Evolutionary conservation across 2,329 filamentous ascomycete species (phyloP), one percentile per base, ranked within the genome.

Genomic region (Ophiostoma montium): DNA sequence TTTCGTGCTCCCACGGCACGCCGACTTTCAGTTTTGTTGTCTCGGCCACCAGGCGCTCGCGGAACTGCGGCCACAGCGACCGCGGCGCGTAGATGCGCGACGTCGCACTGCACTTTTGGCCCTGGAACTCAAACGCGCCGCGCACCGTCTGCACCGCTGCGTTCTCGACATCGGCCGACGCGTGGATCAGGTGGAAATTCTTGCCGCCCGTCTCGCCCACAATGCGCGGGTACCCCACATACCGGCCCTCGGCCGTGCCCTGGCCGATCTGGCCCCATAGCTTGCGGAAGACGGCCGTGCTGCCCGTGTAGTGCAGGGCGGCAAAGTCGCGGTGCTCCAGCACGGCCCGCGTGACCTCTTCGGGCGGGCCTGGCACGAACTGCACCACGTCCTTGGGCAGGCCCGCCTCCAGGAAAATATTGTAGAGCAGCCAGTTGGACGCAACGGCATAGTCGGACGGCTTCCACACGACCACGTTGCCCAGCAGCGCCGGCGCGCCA

Each of bases 381-480:
- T 95, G 90, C 56, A 96, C 87, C 47, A 95, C 90, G 57, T 90
- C 80, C 59, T 79, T 78, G 35, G 90, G 90, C 47, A 96, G 77
- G 36, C 90, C 90, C 27, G 90, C 88, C 69, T 96, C 90, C 23
- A 92, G 70, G 15, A 96, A 75, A 63, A 95, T 94, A 63, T 89
- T 76, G 71, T 95, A 89, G 41, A 95, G 72, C 50, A 96, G 72
- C 79, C 84, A 94, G 71, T 89, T 94, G 54, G 85, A 88, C n/a
- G 84, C 83, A 54, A 95, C 84, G 35, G 89, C 86, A 15, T 73
- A 82, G 57, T 90, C 86, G 13, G 86, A 92, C n/a, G 89, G 89
- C 73, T 96, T 96, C 89, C 89, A 96, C 43, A 96, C 69, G 5
- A 95, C 87, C 2, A 95, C 90, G 65, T 96, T 96, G 51, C 89